A percentile compares a stretch with the other conserved stretches of the same genome.
These are phyloP conservation scores for Gossypium gossypioides DNA, from an alignment of 441 rosid genomes.

Conservation along the genomic window DNA sequence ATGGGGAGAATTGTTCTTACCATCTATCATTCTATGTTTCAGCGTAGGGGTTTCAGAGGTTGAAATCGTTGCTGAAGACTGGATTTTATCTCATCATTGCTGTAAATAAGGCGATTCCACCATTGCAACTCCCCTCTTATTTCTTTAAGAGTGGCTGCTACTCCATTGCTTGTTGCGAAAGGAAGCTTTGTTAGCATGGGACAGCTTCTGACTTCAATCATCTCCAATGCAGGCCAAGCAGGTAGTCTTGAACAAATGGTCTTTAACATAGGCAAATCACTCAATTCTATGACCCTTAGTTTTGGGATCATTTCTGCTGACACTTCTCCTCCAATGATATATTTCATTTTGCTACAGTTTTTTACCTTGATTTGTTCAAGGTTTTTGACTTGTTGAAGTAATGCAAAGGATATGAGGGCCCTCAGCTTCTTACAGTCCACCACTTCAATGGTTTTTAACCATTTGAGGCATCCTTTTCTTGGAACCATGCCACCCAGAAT, in stretches of 20 bases:
- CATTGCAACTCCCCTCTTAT: constrained; percentile 16
- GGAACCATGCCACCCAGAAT: constrained; percentile 22
- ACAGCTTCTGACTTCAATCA: constrained; percentile 15
- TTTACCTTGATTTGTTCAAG: constrained; percentile 26
- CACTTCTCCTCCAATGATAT: constrained; percentile 11
- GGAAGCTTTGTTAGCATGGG: constrained; percentile 11
- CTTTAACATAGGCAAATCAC: constrained; percentile 11
- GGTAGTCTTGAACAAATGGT: constrained; percentile 1
- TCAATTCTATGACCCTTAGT: constrained; percentile 13
- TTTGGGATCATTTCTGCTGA: constrained; percentile 10
- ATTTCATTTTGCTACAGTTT: constrained; percentile 18
- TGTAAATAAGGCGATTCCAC: constrained; percentile 1
- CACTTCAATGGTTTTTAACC: constrained; percentile 22
- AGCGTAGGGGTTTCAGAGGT: not conserved
- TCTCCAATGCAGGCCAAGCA: constrained; percentile 14
- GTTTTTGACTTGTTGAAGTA: constrained; percentile 20
- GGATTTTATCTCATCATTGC: not conserved
- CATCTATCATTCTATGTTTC: not conserved
- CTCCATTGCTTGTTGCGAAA: constrained; percentile 4
- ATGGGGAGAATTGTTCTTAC: too few relatives aligned
- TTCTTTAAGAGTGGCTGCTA: not conserved
- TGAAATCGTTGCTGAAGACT: not conserved
- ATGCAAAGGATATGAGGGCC: constrained; percentile 21
- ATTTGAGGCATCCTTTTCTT: constrained; percentile 20
- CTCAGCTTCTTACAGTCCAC: constrained; percentile 20